These are phyloP conservation scores for Aphanoascus verrucosus DNA, from an alignment of 2,329 filamentous ascomycete species.

Conservation along the genomic window DNA sequence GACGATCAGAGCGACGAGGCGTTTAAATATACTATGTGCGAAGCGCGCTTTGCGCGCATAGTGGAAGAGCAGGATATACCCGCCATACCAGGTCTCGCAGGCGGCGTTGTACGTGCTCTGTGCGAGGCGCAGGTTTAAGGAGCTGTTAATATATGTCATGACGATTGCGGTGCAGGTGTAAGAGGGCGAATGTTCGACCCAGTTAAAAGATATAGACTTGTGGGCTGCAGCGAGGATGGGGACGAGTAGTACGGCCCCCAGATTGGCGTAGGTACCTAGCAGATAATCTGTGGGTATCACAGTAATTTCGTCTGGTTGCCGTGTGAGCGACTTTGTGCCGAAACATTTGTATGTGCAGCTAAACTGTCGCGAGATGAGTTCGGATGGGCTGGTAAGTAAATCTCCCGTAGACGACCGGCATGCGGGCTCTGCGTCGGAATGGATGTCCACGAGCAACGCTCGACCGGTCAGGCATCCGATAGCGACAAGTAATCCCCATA, in stretches of 20 bases:
- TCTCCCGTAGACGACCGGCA: constrained; percentile 18
- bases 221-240: constrained; percentile 21
- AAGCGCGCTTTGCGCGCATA: constrained; percentile 16
- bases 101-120: constrained; percentile 20
- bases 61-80: constrained; percentile 20
- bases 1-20: constrained; percentile 13
- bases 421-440: constrained; percentile 16
- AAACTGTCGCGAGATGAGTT: constrained; percentile 18
- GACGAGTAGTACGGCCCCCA: constrained; percentile 16
- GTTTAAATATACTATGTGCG: background rate
- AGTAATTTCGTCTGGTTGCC: constrained; percentile 17
- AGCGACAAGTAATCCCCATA: constrained; percentile 20
- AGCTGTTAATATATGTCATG: constrained; percentile 16
- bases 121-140: constrained; percentile 16
- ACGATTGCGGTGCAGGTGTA: constrained; percentile 16
- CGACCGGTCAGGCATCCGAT: constrained; percentile 18
- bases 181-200: constrained; percentile 17
- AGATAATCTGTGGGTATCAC: constrained; percentile 18
- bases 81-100: constrained; percentile 20
- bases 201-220: constrained; percentile 18
- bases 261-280: constrained; percentile 15
- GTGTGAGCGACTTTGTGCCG: constrained; percentile 17
- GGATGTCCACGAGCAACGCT: constrained; percentile 17
- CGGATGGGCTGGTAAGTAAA: constrained; percentile 16
- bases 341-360: constrained; percentile 24